Percentiles rank a stretch among this genome's conserved stretches.
Conservation (phyloP, 2,329 filamentous ascomycete species). For the Sporothrix brunneoviolacea region DNA sequence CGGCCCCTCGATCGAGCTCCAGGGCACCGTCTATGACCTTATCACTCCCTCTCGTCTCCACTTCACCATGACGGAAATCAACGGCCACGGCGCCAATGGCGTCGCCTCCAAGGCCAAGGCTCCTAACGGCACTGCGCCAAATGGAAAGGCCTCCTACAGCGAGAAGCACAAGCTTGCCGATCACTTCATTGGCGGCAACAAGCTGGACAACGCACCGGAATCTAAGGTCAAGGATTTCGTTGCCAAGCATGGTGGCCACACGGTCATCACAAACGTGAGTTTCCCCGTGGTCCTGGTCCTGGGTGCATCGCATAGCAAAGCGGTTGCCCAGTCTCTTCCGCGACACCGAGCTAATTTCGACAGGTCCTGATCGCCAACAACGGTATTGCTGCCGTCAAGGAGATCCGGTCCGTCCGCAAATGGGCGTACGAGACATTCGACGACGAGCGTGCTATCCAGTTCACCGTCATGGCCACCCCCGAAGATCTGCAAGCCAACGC, state of each 20-base stretch:
- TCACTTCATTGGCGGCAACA: constrained; percentile 96
- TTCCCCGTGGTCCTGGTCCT: not conserved
- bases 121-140: constrained; percentile 49
- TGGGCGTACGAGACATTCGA: constrained; percentile 99
- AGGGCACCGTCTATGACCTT: not conserved
- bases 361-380: constrained; percentile 99
- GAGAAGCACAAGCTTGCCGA: constrained; percentile 76
- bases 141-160: constrained; percentile 62
- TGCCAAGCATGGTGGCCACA: constrained; percentile 80
- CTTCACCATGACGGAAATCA: constrained; percentile 42
- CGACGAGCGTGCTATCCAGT: constrained; percentile 96
- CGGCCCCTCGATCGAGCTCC: not conserved
- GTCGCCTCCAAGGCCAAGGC: constrained; percentile 25
- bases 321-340: no score
- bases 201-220: constrained; percentile 70
- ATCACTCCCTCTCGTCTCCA: not conserved
- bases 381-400: constrained; percentile 98
- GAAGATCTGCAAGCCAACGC: constrained; percentile 97
- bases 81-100: constrained; percentile 34
- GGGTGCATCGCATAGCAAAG: no score
- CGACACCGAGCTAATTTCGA: not conserved
- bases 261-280: constrained; percentile 93
- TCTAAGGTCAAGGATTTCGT: constrained; percentile 97
- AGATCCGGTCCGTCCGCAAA: constrained; percentile 98
- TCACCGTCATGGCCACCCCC: constrained; percentile 98